Conservation (phyloP, 495 filamentous ascomycete species). For the Aspergillus mulundensis region DNA sequence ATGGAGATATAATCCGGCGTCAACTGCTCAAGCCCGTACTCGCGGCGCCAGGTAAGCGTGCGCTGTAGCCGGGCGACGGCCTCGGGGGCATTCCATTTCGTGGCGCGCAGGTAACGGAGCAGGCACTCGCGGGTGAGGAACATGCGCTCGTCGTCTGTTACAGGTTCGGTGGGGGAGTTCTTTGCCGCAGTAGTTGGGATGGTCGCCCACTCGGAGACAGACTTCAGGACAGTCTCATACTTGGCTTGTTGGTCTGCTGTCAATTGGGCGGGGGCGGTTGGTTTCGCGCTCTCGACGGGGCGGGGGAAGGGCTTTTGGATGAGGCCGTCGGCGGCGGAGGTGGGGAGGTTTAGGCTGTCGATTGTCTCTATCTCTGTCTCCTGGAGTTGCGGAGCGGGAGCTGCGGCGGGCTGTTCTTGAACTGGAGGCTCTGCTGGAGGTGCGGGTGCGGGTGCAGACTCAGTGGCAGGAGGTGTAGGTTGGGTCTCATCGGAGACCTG, state of each 20-base stretch:
- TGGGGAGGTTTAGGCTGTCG: conserved; percentile 42
- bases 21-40: conserved; percentile 72
- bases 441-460: conserved; percentile 9
- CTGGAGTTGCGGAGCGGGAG: neutral
- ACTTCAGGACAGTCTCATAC: conserved; percentile 68
- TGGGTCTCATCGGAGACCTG: conserved; percentile 11
- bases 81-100: conserved; percentile 78
- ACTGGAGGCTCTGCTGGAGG: conserved; percentile 3
- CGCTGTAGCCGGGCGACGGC: conserved; percentile 72
- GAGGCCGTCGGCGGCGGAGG: conserved; percentile 42
- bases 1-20: conserved; percentile 78
- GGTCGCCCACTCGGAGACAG: conserved; percentile 65
- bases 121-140: conserved; percentile 92
- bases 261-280: conserved; percentile 49
- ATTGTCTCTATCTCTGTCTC: conserved; percentile 22
- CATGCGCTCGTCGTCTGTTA: conserved; percentile 77
- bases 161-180: conserved; percentile 54
- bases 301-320: conserved; percentile 67
- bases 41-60: conserved; percentile 83
- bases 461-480: conserved; percentile 4
- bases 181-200: conserved; percentile 59
- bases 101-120: conserved; percentile 85
- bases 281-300: conserved; percentile 54
- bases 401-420: conserved; percentile 9
- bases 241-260: conserved; percentile 77